Evolutionary conservation across 2,329 filamentous ascomycete species (phyloP).

Genomic region (Xenoacremonium recifei): DNA sequence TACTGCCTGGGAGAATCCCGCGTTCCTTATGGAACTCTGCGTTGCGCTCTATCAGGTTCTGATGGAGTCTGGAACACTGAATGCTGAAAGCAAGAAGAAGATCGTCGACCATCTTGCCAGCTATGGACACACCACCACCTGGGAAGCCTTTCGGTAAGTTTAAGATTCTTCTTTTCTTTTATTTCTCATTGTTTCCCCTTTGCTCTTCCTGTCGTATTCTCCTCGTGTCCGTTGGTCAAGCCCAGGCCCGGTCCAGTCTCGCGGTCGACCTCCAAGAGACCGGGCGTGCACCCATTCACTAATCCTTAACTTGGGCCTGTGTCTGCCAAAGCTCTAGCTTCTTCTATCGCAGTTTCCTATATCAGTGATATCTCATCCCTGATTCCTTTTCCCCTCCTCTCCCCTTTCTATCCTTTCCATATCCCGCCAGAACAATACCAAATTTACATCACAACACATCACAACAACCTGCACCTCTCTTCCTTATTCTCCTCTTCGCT

Average conservation of each 20-base stretch:
- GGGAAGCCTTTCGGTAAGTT: slow-evolving; percentile 45
- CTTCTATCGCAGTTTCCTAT: no score
- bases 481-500: slow-evolving; percentile 3
- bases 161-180: slow-evolving; percentile 4
- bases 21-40: slow-evolving; percentile 33
- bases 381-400: slow-evolving; percentile 8
- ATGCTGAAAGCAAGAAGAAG: slow-evolving; percentile 24
- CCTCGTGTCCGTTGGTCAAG: no score
- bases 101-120: slow-evolving; percentile 33
- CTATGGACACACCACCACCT: slow-evolving; percentile 36
- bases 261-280: no score
- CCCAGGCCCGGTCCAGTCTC: no score
- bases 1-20: slow-evolving; percentile 31
- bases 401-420: slow-evolving; percentile 3
- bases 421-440: no score
- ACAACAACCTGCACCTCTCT: not conserved
- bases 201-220: no score
- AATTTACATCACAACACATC: slow-evolving; percentile 1
- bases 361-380: no score
- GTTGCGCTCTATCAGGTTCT: slow-evolving; percentile 32
- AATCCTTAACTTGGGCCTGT: no score
- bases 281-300: no score
- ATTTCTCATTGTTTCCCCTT: slow-evolving; percentile 1
- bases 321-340: no score
- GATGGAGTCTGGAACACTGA: slow-evolving; percentile 25